phyloP scores from a whole-genome alignment of 2,329 filamentous ascomycete species.

The Alternaria incomplexa region DNA sequence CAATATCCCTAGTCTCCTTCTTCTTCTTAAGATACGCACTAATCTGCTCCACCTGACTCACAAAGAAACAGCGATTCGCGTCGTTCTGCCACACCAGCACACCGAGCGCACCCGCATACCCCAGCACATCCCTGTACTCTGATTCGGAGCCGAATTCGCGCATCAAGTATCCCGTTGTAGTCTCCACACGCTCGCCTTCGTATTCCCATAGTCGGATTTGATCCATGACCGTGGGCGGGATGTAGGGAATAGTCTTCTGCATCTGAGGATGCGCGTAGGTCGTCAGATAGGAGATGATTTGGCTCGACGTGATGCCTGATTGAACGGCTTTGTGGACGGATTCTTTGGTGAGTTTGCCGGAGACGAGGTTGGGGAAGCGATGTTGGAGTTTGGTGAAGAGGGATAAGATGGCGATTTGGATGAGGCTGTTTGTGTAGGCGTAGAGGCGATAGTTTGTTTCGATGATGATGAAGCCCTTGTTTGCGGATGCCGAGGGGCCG shows the following conservation, averaged over 20 bases:
- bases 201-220: conserved; percentile 98
- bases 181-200: conserved; percentile 92
- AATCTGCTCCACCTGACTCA: conserved; percentile 88
- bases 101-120: conserved; percentile 86
- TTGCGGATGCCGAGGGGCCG: conserved; percentile 31
- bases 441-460: conserved; percentile 99
- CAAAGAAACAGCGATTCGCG: conserved; percentile 83
- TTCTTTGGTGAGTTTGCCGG: conserved; percentile 85
- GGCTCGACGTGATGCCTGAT: conserved; percentile 90
- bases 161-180: conserved; percentile 83
- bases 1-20: conserved; percentile 24
- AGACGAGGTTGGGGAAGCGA: conserved; percentile 93
- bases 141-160: conserved; percentile 78
- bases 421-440: conserved; percentile 90
- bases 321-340: conserved; percentile 87
- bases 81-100: conserved; percentile 89
- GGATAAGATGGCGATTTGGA: conserved; percentile 91
- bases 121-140: conserved; percentile 73
- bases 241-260: conserved; percentile 75
- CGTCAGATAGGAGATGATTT: conserved; percentile 91
- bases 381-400: conserved; percentile 88
- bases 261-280: conserved; percentile 96
- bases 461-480: conserved; percentile 86
- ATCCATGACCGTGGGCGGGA: conserved; percentile 95
- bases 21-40: conserved; percentile 73